phyloP scores from a whole-genome alignment of 805 yeast genomes.

The Saccharomycopsis capsularis region DNA sequence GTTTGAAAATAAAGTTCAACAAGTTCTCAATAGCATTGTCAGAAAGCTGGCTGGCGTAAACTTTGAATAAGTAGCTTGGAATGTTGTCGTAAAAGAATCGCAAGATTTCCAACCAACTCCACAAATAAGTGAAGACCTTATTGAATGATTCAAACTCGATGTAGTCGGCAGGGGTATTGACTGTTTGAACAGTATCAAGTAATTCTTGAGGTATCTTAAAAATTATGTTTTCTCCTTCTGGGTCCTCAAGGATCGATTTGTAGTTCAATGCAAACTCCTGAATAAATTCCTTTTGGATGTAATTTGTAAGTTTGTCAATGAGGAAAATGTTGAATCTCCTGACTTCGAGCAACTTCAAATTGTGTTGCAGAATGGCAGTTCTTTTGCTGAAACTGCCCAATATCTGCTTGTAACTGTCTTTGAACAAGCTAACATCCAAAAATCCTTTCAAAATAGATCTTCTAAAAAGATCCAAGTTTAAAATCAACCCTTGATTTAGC shows the following conservation, averaged over 20 bases:
- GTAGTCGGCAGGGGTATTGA: conserved; percentile 31
- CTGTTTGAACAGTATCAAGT: conserved; percentile 28
- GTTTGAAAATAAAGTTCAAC: conserved; percentile 47
- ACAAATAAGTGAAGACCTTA: conserved; percentile 35
- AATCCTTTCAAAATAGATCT: not conserved
- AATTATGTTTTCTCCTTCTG: conserved; percentile 23
- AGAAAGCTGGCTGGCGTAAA: conserved; percentile 47
- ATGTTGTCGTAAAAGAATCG: conserved; percentile 59
- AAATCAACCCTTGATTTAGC: conserved; percentile 7
- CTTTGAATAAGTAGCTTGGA: conserved; percentile 52
- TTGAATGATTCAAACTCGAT: conserved; percentile 33
- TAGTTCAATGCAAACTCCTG: conserved; percentile 40
- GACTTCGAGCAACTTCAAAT: no score
- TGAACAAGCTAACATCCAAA: not conserved
- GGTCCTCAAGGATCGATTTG: conserved; percentile 25
- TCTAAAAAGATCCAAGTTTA: conserved; percentile 4
- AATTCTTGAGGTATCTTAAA: conserved; percentile 38
- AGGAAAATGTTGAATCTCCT: conserved; percentile 21
- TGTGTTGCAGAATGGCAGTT: not conserved
- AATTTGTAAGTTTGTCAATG: conserved; percentile 34
- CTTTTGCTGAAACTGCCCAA: not conserved
- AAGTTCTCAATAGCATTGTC: conserved; percentile 42
- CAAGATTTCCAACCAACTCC: conserved; percentile 64
- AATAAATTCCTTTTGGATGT: conserved; percentile 44
- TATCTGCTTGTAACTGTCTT: not conserved